Conservation (phyloP, 495 filamentous ascomycete species). For the Neurospora sp. region DNA sequence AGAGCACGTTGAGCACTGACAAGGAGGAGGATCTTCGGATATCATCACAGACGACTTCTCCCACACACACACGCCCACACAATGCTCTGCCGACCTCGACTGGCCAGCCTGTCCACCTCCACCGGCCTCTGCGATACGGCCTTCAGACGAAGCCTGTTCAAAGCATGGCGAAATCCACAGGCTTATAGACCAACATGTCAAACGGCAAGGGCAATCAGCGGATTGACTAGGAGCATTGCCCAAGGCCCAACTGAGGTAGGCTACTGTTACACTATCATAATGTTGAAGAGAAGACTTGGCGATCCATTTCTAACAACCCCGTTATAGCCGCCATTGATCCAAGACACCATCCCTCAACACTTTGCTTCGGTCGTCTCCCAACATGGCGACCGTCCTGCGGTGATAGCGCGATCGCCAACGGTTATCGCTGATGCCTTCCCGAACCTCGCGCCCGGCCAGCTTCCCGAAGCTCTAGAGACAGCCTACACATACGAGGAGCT, state of each 20-base stretch:
- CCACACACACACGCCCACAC: background rate
- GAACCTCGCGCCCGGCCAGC: constrained; percentile 1
- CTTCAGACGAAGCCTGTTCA: background rate
- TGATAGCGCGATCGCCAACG: constrained; percentile 31
- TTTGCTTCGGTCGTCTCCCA: constrained; percentile 59
- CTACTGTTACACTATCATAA: background rate
- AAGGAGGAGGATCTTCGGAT: background rate
- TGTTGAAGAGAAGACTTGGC: background rate
- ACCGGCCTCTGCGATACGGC: background rate
- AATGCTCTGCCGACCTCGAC: background rate
- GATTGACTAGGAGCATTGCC: constrained; percentile 2
- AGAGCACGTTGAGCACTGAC: background rate
- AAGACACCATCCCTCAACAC: constrained; percentile 65
- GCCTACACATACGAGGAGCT: constrained; percentile 62
- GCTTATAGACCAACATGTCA: background rate
- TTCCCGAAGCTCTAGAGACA: constrained; percentile 27
- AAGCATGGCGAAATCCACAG: background rate
- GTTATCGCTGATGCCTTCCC: constrained; percentile 5
- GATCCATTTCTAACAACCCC: background rate
- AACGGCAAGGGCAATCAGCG: background rate
- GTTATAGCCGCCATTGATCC: constrained; percentile 18
- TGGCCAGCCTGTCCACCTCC: background rate
- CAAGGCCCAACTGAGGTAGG: constrained; percentile 4
- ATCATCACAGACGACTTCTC: background rate
- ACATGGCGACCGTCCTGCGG: constrained; percentile 65